Conservation (phyloP, 1,284 basidiomycete species). For the Boletus semigastroideus region DNA sequence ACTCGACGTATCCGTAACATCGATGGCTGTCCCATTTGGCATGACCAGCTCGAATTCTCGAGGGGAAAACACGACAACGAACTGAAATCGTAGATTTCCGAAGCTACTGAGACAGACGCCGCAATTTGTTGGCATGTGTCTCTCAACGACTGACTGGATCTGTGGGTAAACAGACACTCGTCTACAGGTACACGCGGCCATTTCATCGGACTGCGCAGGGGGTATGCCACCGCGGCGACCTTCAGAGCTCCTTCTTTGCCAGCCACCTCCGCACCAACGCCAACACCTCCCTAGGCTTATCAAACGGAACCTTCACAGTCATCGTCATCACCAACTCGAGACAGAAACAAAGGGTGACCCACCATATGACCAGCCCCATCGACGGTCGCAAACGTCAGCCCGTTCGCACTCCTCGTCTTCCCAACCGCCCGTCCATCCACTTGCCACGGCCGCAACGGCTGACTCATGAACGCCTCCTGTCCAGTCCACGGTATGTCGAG, state of each 20-base stretch:
- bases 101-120: slow-evolving; percentile 16
- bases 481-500: slow-evolving; percentile 64
- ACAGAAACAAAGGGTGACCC: slow-evolving; percentile 27
- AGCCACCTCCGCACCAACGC: slow-evolving; percentile 56
- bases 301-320: neutral
- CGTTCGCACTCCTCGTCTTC: slow-evolving; percentile 52
- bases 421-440: slow-evolving; percentile 52
- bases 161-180: too few species aligned
- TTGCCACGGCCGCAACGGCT: slow-evolving; percentile 55
- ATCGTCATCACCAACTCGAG: neutral
- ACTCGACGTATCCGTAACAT: neutral
- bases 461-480: slow-evolving; percentile 45
- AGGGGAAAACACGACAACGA: neutral
- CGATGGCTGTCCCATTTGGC: neutral
- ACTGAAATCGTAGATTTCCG: slow-evolving; percentile 8
- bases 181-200: too few species aligned
- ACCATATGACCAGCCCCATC: slow-evolving; percentile 68
- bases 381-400: slow-evolving; percentile 64
- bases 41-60: neutral
- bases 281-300: slow-evolving; percentile 55
- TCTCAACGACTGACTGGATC: neutral
- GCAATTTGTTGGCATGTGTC: slow-evolving; percentile 6
- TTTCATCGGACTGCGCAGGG: too few species aligned
- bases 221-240: too few species aligned
- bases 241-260: slow-evolving; percentile 36